Base-by-base conservation (phyloP, 495 filamentous ascomycete species). In the Aspergillus heteromorphus region DNA sequence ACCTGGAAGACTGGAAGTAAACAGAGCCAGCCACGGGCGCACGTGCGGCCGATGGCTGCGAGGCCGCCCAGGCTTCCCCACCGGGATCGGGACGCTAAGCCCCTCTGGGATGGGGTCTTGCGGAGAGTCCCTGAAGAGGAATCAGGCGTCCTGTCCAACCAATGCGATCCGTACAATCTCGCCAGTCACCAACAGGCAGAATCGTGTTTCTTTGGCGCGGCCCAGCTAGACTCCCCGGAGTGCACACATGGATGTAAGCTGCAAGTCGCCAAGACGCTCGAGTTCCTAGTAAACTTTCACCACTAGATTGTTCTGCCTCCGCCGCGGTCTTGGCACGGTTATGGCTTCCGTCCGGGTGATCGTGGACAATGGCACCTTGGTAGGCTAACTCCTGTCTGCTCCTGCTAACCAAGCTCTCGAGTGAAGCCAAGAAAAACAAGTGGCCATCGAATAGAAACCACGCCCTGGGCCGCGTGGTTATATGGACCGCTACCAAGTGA, bases 1-100 rank as follows among this genome's bases (percentile, higher is more conserved):
- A 41, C 14, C n/a, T n/a, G 14, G 9, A 13, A 16, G 2, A 41
- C 20, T 45, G 19, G 11, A 21, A 25, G 18, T 25, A 47, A 21
- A 52, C 20, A 42, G 50, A 41, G 40, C 50, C 51, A 47, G 51
- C 45, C 14, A 48, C 11, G 17, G 16, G 42, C 19, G 41, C 51
- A 54, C 51, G 51, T 54, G 51, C 42, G 16, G 27, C 41, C 11
- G 36, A 17, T 5, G 21, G 2, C 43, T 17, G 43, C 11, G 18
- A 18, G 14, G 8, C n/a, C 17, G 13, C 43, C 19, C 41, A 18
- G 14, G 8, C n/a, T 27, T 27, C 43, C 19, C 19, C 21, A 45
- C 43, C 11, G 21, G 10, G 6, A 27, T 21, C 14, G 43, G 7
- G 10, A 16, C 43, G 9, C 43, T 17, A 27, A 8, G 1, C 21